Percentiles rank a stretch among this genome's conserved stretches.
Evolutionary conservation across 2,329 filamentous ascomycete genomes (phyloP).

Genomic region (Neofusicoccum sp.): DNA sequence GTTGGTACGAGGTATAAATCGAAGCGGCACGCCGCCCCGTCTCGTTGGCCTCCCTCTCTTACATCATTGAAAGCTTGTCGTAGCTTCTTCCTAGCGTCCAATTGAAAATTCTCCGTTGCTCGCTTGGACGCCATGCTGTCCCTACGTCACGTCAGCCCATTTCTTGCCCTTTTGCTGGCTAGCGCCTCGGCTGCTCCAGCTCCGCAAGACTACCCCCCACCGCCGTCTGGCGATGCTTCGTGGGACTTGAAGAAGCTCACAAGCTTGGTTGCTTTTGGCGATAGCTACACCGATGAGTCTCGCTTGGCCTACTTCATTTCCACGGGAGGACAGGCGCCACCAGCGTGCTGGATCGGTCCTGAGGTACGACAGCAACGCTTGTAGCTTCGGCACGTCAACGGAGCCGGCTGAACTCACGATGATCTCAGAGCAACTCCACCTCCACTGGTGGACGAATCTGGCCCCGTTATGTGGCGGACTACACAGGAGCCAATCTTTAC

Average conservation of each 20-base stretch:
- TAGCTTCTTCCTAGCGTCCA: background rate
- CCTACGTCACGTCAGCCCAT: background rate
- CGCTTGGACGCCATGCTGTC: constrained; percentile 6
- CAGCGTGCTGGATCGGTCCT: constrained; percentile 56
- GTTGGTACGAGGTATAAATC: constrained; percentile 5
- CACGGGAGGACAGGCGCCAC: constrained; percentile 58
- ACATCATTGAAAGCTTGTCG: constrained; percentile 5
- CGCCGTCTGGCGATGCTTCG: constrained; percentile 7
- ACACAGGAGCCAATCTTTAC: constrained; percentile 54
- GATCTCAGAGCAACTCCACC: constrained; percentile 48
- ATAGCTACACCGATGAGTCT: constrained; percentile 74
- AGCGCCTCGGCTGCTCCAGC: background rate
- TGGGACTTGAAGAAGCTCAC: constrained; percentile 53
- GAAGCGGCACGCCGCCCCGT: background rate
- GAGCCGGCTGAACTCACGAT: background rate
- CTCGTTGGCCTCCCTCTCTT: background rate
- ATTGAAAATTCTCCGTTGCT: background rate
- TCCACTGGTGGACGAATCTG: constrained; percentile 66
- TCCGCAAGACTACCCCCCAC: background rate
- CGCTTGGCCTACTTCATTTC: constrained; percentile 62
- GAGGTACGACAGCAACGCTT: constrained; percentile 33
- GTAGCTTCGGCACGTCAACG: background rate
- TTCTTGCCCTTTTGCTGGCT: constrained; percentile 3
- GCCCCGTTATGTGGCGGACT: constrained; percentile 64
- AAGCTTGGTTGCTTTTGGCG: constrained; percentile 68